phyloP scores from a whole-genome alignment of 2,329 filamentous ascomycete genomes.

The Colletotrichum cordylinicola region DNA sequence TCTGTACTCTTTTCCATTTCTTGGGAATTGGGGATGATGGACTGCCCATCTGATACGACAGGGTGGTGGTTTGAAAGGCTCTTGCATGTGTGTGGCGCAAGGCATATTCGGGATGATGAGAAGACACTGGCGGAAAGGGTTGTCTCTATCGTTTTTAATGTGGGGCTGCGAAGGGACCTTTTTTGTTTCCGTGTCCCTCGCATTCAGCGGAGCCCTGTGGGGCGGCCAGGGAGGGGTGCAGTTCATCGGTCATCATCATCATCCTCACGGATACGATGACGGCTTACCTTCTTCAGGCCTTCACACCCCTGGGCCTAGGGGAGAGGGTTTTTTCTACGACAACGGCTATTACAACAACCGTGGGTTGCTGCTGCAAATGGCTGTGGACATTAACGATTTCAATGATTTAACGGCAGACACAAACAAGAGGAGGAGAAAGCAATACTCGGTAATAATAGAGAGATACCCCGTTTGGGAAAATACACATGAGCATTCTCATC shows the following conservation, averaged over 20 bases:
- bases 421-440: neutral
- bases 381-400: neutral
- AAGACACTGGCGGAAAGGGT: neutral
- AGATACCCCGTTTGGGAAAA: conserved; percentile 9
- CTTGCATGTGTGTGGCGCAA: conserved; percentile 20
- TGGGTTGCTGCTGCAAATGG: neutral
- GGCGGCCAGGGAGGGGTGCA: neutral
- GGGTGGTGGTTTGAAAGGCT: neutral
- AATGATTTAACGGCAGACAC: neutral
- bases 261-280: neutral
- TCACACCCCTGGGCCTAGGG: neutral
- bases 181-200: neutral
- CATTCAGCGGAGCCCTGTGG: neutral
- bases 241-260: neutral
- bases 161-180: neutral
- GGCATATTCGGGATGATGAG: conserved; percentile 11
- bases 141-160: neutral
- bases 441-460: neutral
- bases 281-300: neutral
- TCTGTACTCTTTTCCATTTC: neutral
- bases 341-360: neutral
- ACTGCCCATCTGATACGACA: conserved; percentile 2
- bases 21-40: neutral
- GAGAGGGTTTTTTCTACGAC: neutral
- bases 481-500: neutral